Conservation (phyloP, 805 yeast genomes). For the Starmerella floricola region DNA sequence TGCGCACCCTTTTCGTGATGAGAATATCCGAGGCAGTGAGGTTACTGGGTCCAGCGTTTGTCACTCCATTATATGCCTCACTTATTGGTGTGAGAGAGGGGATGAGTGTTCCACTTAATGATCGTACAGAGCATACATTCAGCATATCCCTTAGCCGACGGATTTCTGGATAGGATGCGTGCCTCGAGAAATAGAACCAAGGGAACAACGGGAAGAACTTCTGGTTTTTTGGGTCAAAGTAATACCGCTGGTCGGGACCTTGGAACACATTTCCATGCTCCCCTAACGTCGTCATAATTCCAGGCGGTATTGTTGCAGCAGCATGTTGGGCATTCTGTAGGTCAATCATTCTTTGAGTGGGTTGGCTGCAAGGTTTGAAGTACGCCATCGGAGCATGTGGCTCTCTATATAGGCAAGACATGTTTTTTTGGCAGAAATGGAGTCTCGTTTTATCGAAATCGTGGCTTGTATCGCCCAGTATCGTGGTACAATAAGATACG, state of each 20-base stretch:
- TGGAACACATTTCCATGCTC: conserved; percentile 2
- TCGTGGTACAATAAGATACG: conserved; percentile 16
- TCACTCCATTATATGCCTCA: too few relatives aligned
- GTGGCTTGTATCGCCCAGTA: conserved; percentile 3
- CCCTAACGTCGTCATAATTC: conserved; percentile 3
- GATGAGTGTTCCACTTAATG: conserved; percentile 5
- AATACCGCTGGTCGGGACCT: conserved; percentile 15
- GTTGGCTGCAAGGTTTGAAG: conserved; percentile 20
- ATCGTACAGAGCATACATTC: conserved; percentile 4
- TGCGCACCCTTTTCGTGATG: neutral
- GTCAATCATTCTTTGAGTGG: conserved; percentile 1
- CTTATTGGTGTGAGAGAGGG: neutral
- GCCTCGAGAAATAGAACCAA: conserved; percentile 26
- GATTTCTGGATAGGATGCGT: conserved; percentile 26
- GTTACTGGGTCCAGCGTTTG: too few relatives aligned
- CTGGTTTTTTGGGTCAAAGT: neutral
- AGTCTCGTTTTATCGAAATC: conserved; percentile 4
- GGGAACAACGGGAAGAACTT: conserved; percentile 21
- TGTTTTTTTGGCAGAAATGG: conserved; percentile 15
- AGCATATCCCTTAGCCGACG: conserved; percentile 18
- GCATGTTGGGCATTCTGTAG: conserved; percentile 16
- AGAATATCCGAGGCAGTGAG: too few relatives aligned
- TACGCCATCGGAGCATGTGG: conserved; percentile 16
- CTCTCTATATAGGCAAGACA: conserved; percentile 11
- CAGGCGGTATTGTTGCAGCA: conserved; percentile 13